Base-by-base conservation (phyloP, 2,329 filamentous ascomycete genomes). In the Pseudopyrenochaeta lycopersici region DNA sequence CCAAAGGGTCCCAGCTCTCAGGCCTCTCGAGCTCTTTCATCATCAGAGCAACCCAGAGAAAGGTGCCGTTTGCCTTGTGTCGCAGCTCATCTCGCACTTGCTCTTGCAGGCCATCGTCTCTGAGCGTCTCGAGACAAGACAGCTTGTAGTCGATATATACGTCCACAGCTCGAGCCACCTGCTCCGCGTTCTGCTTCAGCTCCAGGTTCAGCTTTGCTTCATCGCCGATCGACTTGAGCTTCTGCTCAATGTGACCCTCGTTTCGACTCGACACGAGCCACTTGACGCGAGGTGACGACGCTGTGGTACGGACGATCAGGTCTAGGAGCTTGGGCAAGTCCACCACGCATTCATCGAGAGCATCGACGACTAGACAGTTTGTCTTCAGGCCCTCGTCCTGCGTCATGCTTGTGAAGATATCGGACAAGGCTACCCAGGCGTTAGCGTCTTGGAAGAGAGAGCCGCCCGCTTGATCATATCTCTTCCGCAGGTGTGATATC, bases 381-480 rank as follows among this genome's bases (percentile, higher is more conserved):
- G 43, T 49, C 1, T 12, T 45, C 20, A 0, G 53, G 46, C 10
- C 63, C 4, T 55, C 51, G 40, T 81, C 76, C n/a, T 70, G 15
- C 2, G 83, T 49, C 11, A 84, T 79, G 2, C 56, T 53, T 1
- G 17, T 54, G 1, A 84, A 72, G 3, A 82, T 76, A 1, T 70
- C 47, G 0, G 60, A n/a, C 23, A 58, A 20, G 3, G 40, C 30
- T 17, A 48, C 17, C 53, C 48, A n/a, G n/a, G n/a, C n/a, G n/a
- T n/a, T n/a, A n/a, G n/a, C n/a, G n/a, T n/a, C n/a, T n/a, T n/a
- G n/a, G n/a, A n/a, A n/a, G n/a, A n/a, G n/a, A n/a, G n/a, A n/a
- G n/a, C n/a, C n/a, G n/a, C n/a, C n/a, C n/a, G n/a, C n/a, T n/a
- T n/a, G n/a, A n/a, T n/a, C n/a, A n/a, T n/a, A n/a, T n/a, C n/a